Evolutionary conservation across 2,329 filamentous ascomycete species (phyloP), one percentile per base, ranked within the genome.

Genomic region (Fusarium sp.): DNA sequence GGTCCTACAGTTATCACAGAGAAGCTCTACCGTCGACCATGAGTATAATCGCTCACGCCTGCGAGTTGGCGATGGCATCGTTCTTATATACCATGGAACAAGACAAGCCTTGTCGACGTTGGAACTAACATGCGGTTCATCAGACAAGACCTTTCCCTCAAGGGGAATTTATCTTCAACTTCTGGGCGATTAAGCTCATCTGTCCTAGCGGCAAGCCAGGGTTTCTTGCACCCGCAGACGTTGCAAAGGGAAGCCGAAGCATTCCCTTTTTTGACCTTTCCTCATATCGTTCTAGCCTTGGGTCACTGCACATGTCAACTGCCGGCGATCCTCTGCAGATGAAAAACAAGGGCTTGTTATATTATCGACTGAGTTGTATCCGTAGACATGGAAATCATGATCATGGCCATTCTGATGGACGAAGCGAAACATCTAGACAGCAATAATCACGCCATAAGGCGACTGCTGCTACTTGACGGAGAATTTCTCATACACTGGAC

Each of bases 131-230:
- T 41, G 56, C 54, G 46, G 62, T 46, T 57, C 39, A 22, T 35
- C 54, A 49, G 50, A 50, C 47, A 71, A 50, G 48, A 65, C 63
- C 67, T 65, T 73, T 73, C 54, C 52, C 67, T 55, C 56, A 73
- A 67, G 46, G 51, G 70, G 65, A 62, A 70, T 70, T 56, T 58
- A 73, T 65, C 62, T 56, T 62, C 65, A 66, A 66, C 66, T 22
- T 40, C 51, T 37, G 51, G 22, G 48, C 62, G 59, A 73, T 73
- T 73, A 73, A 73, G 70, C 70, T 73, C 68, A 56, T 64, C 61
- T 47, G 48, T 52, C 56, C 68, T 62, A 71, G 59, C 60, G 54
- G 59, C 56, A 68, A 60, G 58, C 68, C 56, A 62, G 71, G 71
- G 70, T 71, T 60, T 35, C 8, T 35, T 56, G 59, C 70, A 67